Percentiles rank a stretch among this genome's conserved stretches.
Evolutionary conservation across 2,329 filamentous ascomycete genomes (phyloP).

Genomic region (Fusarium compactum): DNA sequence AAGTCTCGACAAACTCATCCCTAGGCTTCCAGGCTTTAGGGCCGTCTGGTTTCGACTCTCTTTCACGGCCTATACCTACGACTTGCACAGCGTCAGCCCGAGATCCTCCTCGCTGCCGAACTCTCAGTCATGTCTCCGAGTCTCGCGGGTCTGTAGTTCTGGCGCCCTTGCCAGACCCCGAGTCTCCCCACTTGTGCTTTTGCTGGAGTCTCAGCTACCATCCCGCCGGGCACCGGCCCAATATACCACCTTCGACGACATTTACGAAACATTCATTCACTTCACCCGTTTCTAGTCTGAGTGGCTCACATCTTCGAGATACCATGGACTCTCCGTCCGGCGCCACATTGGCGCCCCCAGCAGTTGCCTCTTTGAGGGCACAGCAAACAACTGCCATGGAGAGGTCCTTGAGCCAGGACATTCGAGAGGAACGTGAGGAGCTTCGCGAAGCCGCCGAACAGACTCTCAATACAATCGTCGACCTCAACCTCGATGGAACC

Average conservation of each 20-base stretch:
- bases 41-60: constrained; percentile 10
- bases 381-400: constrained; percentile 67
- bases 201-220: constrained; percentile 33
- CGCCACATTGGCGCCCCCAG: constrained; percentile 63
- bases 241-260: constrained; percentile 30
- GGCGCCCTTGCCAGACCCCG: constrained; percentile 60
- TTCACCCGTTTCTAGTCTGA: constrained; percentile 11
- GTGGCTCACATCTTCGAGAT: constrained; percentile 19
- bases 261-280: constrained; percentile 34
- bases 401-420: constrained; percentile 84
- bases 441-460: constrained; percentile 95
- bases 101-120: constrained; percentile 47
- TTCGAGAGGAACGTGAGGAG: constrained; percentile 92
- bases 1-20: constrained; percentile 17
- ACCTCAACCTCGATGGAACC: constrained; percentile 88
- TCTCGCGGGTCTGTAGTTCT: constrained; percentile 60
- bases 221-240: constrained; percentile 29
- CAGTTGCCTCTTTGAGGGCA: constrained; percentile 64
- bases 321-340: constrained; percentile 56
- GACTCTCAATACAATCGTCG: constrained; percentile 95
- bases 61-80: constrained; percentile 16
- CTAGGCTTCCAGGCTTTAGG: constrained; percentile 25
- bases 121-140: constrained; percentile 61
- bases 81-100: constrained; percentile 42
- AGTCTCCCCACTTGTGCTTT: constrained; percentile 47